Conservation (phyloP, 1,284 basidiomycete genomes). For the Sparassis latifolia region DNA sequence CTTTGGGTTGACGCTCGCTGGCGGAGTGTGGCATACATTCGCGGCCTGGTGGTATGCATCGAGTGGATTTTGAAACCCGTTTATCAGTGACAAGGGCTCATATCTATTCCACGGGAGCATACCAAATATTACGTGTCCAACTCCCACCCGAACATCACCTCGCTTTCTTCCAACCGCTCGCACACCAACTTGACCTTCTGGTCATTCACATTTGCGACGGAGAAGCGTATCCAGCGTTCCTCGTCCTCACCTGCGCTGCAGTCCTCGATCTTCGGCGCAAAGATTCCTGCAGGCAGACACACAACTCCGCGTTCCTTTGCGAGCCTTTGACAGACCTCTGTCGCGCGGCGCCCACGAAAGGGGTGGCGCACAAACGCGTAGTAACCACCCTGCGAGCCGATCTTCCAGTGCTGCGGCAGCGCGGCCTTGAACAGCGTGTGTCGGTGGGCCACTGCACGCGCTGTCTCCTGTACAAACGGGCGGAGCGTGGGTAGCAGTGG, state of each 20-base stretch:
- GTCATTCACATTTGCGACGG: conserved; percentile 76
- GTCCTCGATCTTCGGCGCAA: conserved; percentile 32
- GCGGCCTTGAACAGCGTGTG: conserved; percentile 51
- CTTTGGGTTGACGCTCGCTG: too few relatives aligned
- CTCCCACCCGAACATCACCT: conserved; percentile 22
- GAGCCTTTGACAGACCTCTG: conserved; percentile 52
- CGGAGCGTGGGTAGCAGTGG: conserved; percentile 50
- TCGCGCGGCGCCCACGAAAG: conserved; percentile 42
- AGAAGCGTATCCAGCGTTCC: conserved; percentile 67
- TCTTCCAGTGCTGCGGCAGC: conserved; percentile 48
- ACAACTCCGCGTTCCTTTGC: conserved; percentile 63
- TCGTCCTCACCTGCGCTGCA: conserved; percentile 25
- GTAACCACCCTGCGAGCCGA: conserved; percentile 65
- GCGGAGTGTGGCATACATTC: too few relatives aligned
- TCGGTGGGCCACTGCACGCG: conserved; percentile 46
- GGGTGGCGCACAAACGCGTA: conserved; percentile 77
- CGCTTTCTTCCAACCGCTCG: conserved; percentile 41
- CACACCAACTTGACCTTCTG: conserved; percentile 55
- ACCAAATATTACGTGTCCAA: conserved; percentile 8
- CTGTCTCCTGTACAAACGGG: conserved; percentile 44
- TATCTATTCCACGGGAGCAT: too few relatives aligned
- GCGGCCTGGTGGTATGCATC: too few relatives aligned
- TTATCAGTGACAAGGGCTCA: too few relatives aligned
- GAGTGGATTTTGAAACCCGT: too few relatives aligned
- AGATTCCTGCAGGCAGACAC: conserved; percentile 66